Evolutionary conservation across 768 basidiomycete genomes (phyloP), one percentile per base, ranked within the genome.

Genomic region (Boletellus sp.): DNA sequence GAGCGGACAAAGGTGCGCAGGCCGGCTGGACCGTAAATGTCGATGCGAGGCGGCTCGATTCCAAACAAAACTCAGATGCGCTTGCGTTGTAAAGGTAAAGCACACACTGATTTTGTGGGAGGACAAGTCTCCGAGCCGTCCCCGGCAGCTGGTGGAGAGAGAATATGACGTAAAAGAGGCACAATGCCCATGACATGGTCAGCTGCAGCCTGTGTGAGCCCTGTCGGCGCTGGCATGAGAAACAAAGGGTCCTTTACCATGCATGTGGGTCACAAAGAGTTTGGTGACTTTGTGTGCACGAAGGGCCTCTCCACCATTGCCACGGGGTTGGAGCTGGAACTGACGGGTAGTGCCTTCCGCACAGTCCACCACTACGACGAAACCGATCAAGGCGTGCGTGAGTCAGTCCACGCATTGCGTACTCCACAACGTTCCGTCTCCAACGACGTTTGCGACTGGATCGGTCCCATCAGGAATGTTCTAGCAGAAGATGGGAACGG

Each of bases 211-310:
- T 39, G 39, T 31, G 36, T 49, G 28, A 62, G 10, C 9, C 17
- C 24, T 12, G 9, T 13, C 23, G 15, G 16, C 12, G 12, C 31
- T n/a, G 20, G 5, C 19, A 26, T 8, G 28, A 36, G 15, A 36
- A 36, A 26, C 15, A 3, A 8, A 8, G 13, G 12, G 34, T n/a
- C 31, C n/a, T 35, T 55, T 15, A 84, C 90, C 80, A 60, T 93
- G 90, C 80, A 91, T 83, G 58, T 92, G 91, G 2, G 90, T 92
- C 45, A 93, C 74, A 64, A 93, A 91, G 38, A 94, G 77, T 60
- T 85, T 88, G 3, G 69, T 67, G 24, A 92, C 72, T 50, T 70
- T 78, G 32, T 63, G 72, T 16, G 75, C 59, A 58, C 72, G 75
- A 48, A 82, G 58, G 42, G 58, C 35, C 60, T 57, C 42, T 53